Conservation (phyloP, 495 filamentous ascomycete species). For the Neurospora tetrasperma region DNA sequence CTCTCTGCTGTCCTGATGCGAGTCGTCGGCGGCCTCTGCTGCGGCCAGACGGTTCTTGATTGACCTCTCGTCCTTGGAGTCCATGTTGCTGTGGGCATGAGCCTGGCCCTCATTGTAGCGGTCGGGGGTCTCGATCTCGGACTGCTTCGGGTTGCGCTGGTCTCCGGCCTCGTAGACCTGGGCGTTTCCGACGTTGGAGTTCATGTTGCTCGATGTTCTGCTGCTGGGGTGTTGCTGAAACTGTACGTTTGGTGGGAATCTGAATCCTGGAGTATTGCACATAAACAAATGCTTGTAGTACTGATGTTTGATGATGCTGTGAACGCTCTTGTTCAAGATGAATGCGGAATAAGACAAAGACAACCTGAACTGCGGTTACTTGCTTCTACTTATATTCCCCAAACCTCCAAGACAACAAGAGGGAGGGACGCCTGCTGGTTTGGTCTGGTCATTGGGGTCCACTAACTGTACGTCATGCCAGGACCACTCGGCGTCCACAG, state of each 20-base stretch:
- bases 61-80: slow-evolving; percentile 72
- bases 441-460: not conserved
- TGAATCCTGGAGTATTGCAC: not conserved
- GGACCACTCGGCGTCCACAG: not conserved
- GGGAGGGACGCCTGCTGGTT: not conserved
- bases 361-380: not conserved
- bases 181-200: slow-evolving; percentile 33
- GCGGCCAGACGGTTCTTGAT: slow-evolving; percentile 68
- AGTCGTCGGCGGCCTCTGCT: slow-evolving; percentile 35
- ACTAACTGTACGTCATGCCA: not conserved
- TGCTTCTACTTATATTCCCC: not conserved
- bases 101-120: slow-evolving; percentile 58
- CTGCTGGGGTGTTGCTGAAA: not conserved
- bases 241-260: not conserved
- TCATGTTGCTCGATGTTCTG: not conserved
- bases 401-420: not conserved
- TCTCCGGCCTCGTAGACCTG: slow-evolving; percentile 47
- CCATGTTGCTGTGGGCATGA: slow-evolving; percentile 55
- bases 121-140: slow-evolving; percentile 38
- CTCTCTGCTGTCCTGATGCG: slow-evolving; percentile 36
- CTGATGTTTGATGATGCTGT: not conserved
- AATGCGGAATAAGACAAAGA: not conserved
- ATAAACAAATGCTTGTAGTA: not conserved
- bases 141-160: slow-evolving; percentile 53
- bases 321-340: not conserved